These are phyloP conservation scores for Testicularia cyperi DNA, from an alignment of 1,284 basidiomycete species.

Conservation along the genomic window DNA sequence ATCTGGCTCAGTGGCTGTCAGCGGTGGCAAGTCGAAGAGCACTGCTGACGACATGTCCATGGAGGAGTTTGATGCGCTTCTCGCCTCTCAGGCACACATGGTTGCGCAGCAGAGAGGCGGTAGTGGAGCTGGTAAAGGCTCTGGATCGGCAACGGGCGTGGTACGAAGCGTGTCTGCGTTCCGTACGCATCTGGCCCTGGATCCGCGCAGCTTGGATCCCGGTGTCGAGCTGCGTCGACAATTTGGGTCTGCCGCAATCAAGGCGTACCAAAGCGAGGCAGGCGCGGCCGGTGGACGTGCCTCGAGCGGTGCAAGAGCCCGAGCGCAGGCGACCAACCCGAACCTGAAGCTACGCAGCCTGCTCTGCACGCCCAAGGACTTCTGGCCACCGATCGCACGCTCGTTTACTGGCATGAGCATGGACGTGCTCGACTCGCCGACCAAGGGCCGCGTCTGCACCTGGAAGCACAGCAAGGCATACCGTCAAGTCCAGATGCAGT, in stretches of 20 bases:
- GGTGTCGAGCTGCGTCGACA: slow-evolving; percentile 52
- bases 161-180: slow-evolving; percentile 12
- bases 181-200: slow-evolving; percentile 40
- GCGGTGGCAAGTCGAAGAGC: no score
- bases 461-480: slow-evolving; percentile 55
- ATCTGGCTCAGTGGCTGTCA: no score
- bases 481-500: slow-evolving; percentile 53
- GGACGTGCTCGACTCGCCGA: slow-evolving; percentile 38
- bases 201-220: slow-evolving; percentile 48
- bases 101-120: no score
- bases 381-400: slow-evolving; percentile 54
- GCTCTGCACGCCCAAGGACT: slow-evolving; percentile 50
- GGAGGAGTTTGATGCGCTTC: slow-evolving; percentile 51
- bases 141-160: not conserved
- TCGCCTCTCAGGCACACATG: slow-evolving; percentile 43
- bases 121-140: slow-evolving; percentile 1
- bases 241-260: slow-evolving; percentile 58
- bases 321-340: slow-evolving; percentile 49
- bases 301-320: slow-evolving; percentile 28
- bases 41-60: slow-evolving; percentile 57
- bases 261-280: slow-evolving; percentile 51
- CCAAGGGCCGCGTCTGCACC: slow-evolving; percentile 36
- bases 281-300: slow-evolving; percentile 12
- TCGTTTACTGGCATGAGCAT: slow-evolving; percentile 55
- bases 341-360: slow-evolving; percentile 50